Conservation (phyloP, 306 rosid species). For the Trifolium fragiferum region DNA sequence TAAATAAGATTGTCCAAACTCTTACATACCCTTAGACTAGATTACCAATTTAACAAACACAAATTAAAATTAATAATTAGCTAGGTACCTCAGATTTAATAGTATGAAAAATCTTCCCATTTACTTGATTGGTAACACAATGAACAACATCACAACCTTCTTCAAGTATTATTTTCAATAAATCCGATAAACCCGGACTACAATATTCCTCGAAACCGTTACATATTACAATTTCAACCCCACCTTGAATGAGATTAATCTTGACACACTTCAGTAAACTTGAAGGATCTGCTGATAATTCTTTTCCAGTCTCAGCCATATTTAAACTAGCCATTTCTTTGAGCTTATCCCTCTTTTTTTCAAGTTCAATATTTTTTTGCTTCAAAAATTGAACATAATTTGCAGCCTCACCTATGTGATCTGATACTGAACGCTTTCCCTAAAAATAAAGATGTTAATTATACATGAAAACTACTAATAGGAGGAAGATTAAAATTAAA, state of each 20-base stretch:
- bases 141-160: constrained; percentile 48
- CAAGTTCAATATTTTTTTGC: constrained; percentile 35
- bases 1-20: not conserved
- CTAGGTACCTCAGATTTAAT: constrained; percentile 38
- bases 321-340: constrained; percentile 12
- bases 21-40: constrained; percentile 26
- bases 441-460: not conserved
- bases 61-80: not conserved
- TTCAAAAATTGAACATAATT: constrained; percentile 39
- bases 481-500: too few relatives aligned
- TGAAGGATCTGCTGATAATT: constrained; percentile 23
- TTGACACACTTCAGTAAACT: constrained; percentile 24
- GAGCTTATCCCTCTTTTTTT: constrained; percentile 44
- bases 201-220: constrained; percentile 8
- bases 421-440: constrained; percentile 52
- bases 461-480: too few relatives aligned
- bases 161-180: constrained; percentile 42
- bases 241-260: constrained; percentile 31
- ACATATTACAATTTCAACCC: constrained; percentile 40
- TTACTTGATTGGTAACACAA: constrained; percentile 38
- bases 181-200: constrained; percentile 21
- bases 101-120: constrained; percentile 44
- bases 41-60: not conserved
- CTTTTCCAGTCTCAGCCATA: constrained; percentile 9
- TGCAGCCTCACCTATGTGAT: constrained; percentile 46